These are phyloP conservation scores for Fusarium brachygibbosum DNA, from an alignment of 2,329 filamentous ascomycete species.

Conservation along the genomic window DNA sequence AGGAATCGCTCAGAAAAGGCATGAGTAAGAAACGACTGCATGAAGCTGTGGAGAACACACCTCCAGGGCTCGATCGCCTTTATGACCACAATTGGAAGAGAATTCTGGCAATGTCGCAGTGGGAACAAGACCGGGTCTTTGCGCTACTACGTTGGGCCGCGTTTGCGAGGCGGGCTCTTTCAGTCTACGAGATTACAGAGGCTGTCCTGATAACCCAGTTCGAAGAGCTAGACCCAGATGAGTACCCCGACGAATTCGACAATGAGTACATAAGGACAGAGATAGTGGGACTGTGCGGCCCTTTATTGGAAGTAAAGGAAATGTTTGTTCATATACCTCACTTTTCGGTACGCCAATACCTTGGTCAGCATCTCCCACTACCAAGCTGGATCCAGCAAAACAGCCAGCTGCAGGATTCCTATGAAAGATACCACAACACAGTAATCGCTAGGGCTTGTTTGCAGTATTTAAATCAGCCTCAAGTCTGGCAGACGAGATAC, in stretches of 20 bases:
- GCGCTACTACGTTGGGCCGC: slow-evolving; percentile 51
- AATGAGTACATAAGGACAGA: slow-evolving; percentile 50
- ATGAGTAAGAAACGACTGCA: slow-evolving; percentile 51
- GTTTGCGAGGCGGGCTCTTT: slow-evolving; percentile 44
- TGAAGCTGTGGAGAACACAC: slow-evolving; percentile 46
- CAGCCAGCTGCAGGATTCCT: rapidly evolving
- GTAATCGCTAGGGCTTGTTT: neutral
- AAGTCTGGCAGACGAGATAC: neutral
- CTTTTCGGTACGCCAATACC: slow-evolving; percentile 43
- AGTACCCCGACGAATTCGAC: slow-evolving; percentile 47
- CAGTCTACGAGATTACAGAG: slow-evolving; percentile 43
- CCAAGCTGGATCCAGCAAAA: neutral
- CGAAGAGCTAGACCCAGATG: slow-evolving; percentile 39
- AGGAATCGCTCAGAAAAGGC: slow-evolving; percentile 40
- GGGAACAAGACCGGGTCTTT: slow-evolving; percentile 44
- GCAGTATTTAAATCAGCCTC: neutral
- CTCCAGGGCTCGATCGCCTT: slow-evolving; percentile 46
- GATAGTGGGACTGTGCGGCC: slow-evolving; percentile 49
- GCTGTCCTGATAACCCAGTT: slow-evolving; percentile 39
- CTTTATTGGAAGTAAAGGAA: slow-evolving; percentile 49
- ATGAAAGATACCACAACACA: neutral
- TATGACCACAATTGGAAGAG: slow-evolving; percentile 52
- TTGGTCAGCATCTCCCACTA: rapidly evolving
- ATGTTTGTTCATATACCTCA: slow-evolving; percentile 33
- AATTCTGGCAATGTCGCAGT: slow-evolving; percentile 28